Base-by-base conservation (phyloP, 1,284 basidiomycete species). In the Boletus austroedulis region DNA sequence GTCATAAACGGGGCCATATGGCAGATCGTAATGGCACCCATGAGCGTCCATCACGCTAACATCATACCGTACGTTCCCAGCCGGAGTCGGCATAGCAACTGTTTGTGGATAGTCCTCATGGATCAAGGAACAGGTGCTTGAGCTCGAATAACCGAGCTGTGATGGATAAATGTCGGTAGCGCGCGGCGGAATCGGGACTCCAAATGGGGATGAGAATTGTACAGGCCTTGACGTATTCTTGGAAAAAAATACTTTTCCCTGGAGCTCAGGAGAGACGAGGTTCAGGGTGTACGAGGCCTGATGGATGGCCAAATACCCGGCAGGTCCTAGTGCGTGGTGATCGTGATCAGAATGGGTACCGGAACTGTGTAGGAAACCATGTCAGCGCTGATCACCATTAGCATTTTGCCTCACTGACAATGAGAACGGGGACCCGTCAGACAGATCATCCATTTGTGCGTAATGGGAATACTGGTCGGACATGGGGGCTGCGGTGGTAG, bases 331-430 rank as follows among this genome's bases (percentile, higher is more conserved):
- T 11, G 8, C 23, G 52, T 50, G 34, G 17, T 23, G 19, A 11
- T 21, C 40, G 24, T 6, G 23, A 44, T 50, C 17, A 21, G 11
- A 44, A 28, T 44, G 50, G 50, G 56, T 6, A 15, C 40, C 53
- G 41, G 7, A 23, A 21, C 63, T 66, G 52, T 26, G 46, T 57
- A 23, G 32, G 24, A 50, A 55, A 10, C 15, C 11, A 21, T 24
- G 62, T 67, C 50, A 67, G 53, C 38, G 9, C 34, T 40, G 19
- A 56, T 57, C 28, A 53, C 12, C 17, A 14, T 15, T 26, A 36
- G 28, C 26, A n/a, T 32, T 50, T 48, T 40, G 40, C 46, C 36
- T 31, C 31, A 68, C 64, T 67, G 26, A 65, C 64, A 12, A 38
- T 24, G 47, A 32, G 19, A 36, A 49, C 21, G 49, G 49, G 21